Evolutionary conservation across 176 grass and related monocot species (phyloP).

Genomic region (Zoysia pacifica): DNA sequence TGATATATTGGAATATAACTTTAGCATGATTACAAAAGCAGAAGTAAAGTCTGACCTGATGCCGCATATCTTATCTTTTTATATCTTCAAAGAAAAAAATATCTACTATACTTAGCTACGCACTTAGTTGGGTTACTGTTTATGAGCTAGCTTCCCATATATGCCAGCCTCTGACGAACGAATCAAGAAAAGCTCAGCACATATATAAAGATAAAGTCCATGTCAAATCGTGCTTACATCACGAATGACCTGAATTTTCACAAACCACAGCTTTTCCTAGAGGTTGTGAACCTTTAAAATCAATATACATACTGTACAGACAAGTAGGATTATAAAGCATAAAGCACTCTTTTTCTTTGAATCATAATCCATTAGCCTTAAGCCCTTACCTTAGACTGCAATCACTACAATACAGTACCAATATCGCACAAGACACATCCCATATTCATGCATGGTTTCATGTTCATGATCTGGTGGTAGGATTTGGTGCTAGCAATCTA

Average conservation of each 20-base stretch:
- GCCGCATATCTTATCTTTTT: background rate
- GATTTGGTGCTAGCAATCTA: background rate
- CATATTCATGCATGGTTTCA: background rate
- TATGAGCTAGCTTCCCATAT: background rate
- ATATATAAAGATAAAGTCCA: background rate
- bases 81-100: conserved; percentile 1
- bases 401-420: background rate
- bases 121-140: background rate
- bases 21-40: background rate
- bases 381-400: conserved; percentile 7
- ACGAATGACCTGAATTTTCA: background rate
- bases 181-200: background rate
- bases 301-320: background rate
- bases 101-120: background rate
- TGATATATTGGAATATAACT: background rate
- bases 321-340: background rate
- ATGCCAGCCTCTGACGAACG: background rate
- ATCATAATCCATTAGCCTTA: conserved; percentile 12
- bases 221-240: background rate
- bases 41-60: background rate
- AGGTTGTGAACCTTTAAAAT: background rate
- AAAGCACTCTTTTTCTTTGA: background rate
- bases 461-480: background rate
- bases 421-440: background rate
- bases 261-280: background rate